These are phyloP conservation scores for Xanthoceras sorbifolium DNA, from an alignment of 345 rosid species.

Conservation along the genomic window DNA sequence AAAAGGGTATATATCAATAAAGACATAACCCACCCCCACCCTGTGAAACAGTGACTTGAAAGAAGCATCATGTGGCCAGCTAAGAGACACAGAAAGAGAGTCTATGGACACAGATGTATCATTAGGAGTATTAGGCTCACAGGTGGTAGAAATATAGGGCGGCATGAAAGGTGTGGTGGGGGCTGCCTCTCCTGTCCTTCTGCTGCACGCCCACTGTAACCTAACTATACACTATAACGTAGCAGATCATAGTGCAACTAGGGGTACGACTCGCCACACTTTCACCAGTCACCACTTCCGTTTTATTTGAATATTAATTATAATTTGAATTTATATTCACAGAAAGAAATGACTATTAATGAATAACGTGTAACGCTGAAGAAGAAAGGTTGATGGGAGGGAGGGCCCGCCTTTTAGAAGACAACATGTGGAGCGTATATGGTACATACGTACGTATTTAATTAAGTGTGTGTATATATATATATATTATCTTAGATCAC, in stretches of 20 bases:
- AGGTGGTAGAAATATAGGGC: conserved; percentile 37
- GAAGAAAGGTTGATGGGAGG: too few species aligned
- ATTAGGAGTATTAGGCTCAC: conserved; percentile 36
- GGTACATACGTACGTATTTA: too few species aligned
- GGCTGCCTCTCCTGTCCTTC: conserved; percentile 9
- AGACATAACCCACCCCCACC: neutral
- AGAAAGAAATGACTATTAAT: too few species aligned
- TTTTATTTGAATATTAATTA: too few species aligned
- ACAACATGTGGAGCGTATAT: too few species aligned
- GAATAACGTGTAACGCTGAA: too few species aligned
- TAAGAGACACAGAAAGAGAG: conserved; percentile 29
- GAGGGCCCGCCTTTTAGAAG: too few species aligned
- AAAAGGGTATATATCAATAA: conserved; percentile 27
- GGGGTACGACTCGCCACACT: too few species aligned
- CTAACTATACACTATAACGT: neutral
- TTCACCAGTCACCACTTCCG: too few species aligned
- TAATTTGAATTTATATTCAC: too few species aligned
- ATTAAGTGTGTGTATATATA: too few species aligned
- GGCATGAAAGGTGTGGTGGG: conserved; percentile 31
- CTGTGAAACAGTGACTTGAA: conserved; percentile 35
- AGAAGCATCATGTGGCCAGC: conserved; percentile 43
- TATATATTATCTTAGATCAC: too few species aligned
- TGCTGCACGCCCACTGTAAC: neutral
- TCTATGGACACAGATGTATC: conserved; percentile 35
- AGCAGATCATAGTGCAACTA: neutral